Conservation (phyloP, 441 rosid species). For the Pelargonium fulgidum region DNA sequence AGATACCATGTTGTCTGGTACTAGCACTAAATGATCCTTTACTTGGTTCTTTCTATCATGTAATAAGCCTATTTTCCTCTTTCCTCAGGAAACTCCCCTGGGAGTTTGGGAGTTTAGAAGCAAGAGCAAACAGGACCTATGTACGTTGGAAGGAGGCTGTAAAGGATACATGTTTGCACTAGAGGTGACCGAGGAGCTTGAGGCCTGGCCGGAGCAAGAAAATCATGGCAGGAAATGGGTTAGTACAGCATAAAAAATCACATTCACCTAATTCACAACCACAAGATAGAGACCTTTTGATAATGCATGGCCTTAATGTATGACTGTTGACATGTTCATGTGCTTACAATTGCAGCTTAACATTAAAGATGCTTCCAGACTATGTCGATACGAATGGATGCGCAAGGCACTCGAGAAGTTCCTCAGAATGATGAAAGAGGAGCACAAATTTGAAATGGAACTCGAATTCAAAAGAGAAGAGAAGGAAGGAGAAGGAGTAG, state of each 20-base stretch:
- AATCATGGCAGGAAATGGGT: slow-evolving; percentile 63
- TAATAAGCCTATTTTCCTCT: too few species aligned
- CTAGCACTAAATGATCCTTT: too few species aligned
- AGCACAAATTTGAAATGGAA: background rate
- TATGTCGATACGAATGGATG: slow-evolving; percentile 84
- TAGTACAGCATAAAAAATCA: slow-evolving; percentile 11
- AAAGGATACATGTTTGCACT: slow-evolving; percentile 71
- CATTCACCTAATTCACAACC: too few species aligned
- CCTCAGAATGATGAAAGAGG: slow-evolving; percentile 29
- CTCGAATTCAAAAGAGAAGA: background rate
- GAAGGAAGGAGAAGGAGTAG: background rate
- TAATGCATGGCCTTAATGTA: too few species aligned
- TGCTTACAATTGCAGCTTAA: slow-evolving; percentile 34
- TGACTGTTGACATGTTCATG: too few species aligned
- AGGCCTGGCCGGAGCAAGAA: slow-evolving; percentile 62
- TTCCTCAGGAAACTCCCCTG: slow-evolving; percentile 45
- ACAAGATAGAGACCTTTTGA: too few species aligned
- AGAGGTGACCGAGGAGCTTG: slow-evolving; percentile 69
- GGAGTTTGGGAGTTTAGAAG: slow-evolving; percentile 85
- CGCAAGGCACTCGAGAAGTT: slow-evolving; percentile 49
- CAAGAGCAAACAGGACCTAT: slow-evolving; percentile 48
- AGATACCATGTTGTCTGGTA: too few species aligned
- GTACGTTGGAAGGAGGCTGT: slow-evolving; percentile 47
- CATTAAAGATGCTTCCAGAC: slow-evolving; percentile 46
- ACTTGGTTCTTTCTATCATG: too few species aligned